phyloP scores from a whole-genome alignment of 805 yeast species.

The Brettanomyces sp. region DNA sequence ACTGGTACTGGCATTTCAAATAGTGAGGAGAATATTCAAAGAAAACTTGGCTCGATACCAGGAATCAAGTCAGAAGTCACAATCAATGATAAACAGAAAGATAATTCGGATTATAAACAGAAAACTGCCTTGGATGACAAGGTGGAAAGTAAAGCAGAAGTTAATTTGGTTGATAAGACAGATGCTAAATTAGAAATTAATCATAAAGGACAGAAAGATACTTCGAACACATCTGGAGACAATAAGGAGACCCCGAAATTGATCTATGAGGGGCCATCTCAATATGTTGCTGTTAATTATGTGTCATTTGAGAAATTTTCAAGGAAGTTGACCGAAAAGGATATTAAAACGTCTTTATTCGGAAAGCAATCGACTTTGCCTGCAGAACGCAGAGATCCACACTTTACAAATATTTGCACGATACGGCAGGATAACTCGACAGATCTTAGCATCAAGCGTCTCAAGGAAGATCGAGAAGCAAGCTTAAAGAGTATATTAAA shows the following conservation, averaged over 20 bases:
- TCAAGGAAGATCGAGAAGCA: constrained; percentile 15
- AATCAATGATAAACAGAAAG: no score
- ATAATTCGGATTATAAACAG: no score
- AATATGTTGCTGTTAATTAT: constrained; percentile 45
- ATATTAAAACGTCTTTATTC: constrained; percentile 36
- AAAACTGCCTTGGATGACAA: no score
- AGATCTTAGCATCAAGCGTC: constrained; percentile 17
- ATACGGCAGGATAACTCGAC: constrained; percentile 21
- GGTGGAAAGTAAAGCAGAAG: no score
- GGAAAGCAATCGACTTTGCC: constrained; percentile 51
- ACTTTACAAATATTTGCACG: constrained; percentile 33
- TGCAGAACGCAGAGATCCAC: constrained; percentile 43
- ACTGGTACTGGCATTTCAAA: no score
- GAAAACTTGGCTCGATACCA: no score
- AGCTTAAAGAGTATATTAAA: constrained; percentile 34
- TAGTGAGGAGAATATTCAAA: no score
- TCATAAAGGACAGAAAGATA: no score
- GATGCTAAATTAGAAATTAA: no score
- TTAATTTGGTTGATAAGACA: no score
- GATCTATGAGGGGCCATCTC: constrained; percentile 60
- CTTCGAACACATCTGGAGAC: no score
- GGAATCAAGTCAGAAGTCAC: no score
- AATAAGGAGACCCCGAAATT: neutral
- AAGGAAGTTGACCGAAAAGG: constrained; percentile 20
- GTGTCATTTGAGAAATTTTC: constrained; percentile 44